A percentile compares a stretch with the other conserved stretches of the same genome.
phyloP scores from a whole-genome alignment of 2,329 filamentous ascomycete species.

The Ustilaginoidea virens region DNA sequence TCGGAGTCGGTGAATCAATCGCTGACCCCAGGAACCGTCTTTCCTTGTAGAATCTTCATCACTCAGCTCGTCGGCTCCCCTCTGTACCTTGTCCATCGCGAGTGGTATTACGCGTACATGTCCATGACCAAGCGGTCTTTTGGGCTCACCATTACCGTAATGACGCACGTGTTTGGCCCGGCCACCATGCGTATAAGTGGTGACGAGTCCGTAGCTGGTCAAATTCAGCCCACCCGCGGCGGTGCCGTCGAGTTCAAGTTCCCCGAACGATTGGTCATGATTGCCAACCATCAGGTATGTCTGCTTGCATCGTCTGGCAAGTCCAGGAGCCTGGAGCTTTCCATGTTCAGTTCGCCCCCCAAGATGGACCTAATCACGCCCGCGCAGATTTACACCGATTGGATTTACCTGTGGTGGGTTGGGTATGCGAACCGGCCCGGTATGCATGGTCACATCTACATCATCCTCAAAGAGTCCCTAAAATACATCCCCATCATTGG shows the following conservation, averaged over 20 bases:
- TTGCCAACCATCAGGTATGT: conserved; percentile 68
- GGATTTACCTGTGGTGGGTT: conserved; percentile 88
- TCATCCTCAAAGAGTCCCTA: conserved; percentile 78
- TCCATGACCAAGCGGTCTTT: conserved; percentile 75
- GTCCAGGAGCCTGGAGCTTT: too few species aligned
- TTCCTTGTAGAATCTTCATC: conserved; percentile 36
- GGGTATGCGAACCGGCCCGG: conserved; percentile 62
- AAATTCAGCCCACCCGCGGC: conserved; percentile 54
- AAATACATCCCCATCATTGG: conserved; percentile 70
- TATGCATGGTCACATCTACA: conserved; percentile 78
- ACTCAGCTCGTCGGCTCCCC: conserved; percentile 66
- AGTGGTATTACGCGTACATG: conserved; percentile 77
- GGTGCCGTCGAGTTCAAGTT: conserved; percentile 67
- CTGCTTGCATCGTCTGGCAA: not conserved
- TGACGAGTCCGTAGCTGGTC: conserved; percentile 61
- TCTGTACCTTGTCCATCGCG: conserved; percentile 59
- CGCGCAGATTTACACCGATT: conserved; percentile 65
- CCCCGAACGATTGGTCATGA: conserved; percentile 65
- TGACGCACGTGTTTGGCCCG: conserved; percentile 80
- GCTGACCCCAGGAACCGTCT: too few species aligned
- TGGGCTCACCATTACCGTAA: conserved; percentile 59
- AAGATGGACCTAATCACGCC: too few species aligned
- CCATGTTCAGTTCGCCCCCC: too few species aligned
- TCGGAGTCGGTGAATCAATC: too few species aligned
- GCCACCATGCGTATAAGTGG: conserved; percentile 72